These are phyloP conservation scores for Sordaria brevicollis DNA, from an alignment of 495 filamentous ascomycete genomes.

Conservation along the genomic window DNA sequence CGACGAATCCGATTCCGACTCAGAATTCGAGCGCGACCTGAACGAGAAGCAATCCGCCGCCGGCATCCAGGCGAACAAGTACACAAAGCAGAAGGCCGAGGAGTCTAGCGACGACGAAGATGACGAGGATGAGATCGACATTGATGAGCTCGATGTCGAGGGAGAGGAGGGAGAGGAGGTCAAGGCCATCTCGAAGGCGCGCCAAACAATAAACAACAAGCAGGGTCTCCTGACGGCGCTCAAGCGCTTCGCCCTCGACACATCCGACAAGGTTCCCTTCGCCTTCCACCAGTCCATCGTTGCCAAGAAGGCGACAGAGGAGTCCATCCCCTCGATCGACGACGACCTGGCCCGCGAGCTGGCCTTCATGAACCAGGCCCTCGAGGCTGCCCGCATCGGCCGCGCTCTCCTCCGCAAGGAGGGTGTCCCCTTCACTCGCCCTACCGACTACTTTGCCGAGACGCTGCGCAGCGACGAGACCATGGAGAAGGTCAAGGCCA, in stretches of 20 bases:
- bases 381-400: constrained; percentile 62
- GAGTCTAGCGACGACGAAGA: constrained; percentile 50
- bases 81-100: constrained; percentile 56
- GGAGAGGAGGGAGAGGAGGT: constrained; percentile 77
- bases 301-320: constrained; percentile 35
- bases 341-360: constrained; percentile 84
- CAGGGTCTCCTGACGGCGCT: constrained; percentile 66
- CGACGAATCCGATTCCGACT: constrained; percentile 28
- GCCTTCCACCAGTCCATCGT: constrained; percentile 44
- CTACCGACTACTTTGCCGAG: constrained; percentile 93
- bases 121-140: constrained; percentile 77
- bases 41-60: constrained; percentile 45
- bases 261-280: constrained; percentile 40
- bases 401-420: constrained; percentile 68
- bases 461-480: constrained; percentile 98
- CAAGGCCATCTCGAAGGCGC: constrained; percentile 61
- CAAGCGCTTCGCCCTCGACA: constrained; percentile 63
- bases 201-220: constrained; percentile 95
- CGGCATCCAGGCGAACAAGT: constrained; percentile 61
- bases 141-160: constrained; percentile 51
- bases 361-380: constrained; percentile 86
- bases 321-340: constrained; percentile 57
- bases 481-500: constrained; percentile 91
- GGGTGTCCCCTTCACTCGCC: constrained; percentile 73
- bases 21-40: constrained; percentile 21